Evolutionary conservation across 2,329 filamentous ascomycete species (phyloP).

Genomic region (Neospermospora avenae): DNA sequence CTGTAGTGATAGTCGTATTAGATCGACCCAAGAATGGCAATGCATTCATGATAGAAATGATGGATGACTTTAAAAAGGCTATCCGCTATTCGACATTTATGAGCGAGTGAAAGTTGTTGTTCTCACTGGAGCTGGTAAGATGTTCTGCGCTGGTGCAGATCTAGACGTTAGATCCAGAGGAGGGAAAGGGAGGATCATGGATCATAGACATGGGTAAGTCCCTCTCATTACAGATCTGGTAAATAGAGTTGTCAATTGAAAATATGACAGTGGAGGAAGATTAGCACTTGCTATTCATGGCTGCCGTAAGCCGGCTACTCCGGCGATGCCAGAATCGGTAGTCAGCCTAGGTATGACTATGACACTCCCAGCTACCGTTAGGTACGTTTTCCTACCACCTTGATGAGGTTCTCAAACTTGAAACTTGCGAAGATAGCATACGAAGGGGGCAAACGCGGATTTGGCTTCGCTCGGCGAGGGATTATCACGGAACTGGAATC

Average conservation of each 20-base stretch:
- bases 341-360: conserved; percentile 60
- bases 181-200: conserved; percentile 23
- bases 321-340: conserved; percentile 54
- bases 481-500: conserved; percentile 68
- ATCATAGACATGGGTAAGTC: conserved; percentile 40
- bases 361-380: conserved; percentile 46
- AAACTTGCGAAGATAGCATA: conserved; percentile 10
- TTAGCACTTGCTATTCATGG: conserved; percentile 51
- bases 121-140: conserved; percentile 47
- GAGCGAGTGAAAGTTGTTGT: conserved; percentile 52
- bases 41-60: conserved; percentile 64
- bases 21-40: conserved; percentile 40
- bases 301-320: conserved; percentile 55
- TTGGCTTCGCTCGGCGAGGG: conserved; percentile 67
- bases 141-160: conserved; percentile 58
- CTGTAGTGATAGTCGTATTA: conserved; percentile 43
- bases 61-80: conserved; percentile 55
- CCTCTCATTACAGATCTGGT: background rate
- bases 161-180: conserved; percentile 38
- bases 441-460: conserved; percentile 61
- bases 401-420: background rate
- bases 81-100: conserved; percentile 45
- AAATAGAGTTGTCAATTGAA: background rate
- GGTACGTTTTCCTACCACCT: background rate
- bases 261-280: conserved; percentile 42